Conservation (phyloP, 768 basidiomycete species). For the Kwoniella botswanensis region DNA sequence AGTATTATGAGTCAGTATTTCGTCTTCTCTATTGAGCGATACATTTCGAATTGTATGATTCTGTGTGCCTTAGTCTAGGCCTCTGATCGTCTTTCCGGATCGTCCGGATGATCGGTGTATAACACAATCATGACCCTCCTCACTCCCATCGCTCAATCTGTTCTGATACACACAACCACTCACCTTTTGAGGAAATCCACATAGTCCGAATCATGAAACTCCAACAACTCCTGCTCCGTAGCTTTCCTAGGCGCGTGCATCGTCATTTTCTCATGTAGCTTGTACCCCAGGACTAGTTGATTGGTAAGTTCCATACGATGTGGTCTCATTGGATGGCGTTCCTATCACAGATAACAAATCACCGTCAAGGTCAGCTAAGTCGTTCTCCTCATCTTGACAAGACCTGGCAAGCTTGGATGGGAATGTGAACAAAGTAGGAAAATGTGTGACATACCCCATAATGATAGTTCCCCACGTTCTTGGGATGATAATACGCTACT, state of each 20-base stretch:
- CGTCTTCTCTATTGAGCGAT: no score
- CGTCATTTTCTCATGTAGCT: conserved; percentile 92
- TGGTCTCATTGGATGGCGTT: conserved; percentile 98
- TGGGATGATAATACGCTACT: conserved; percentile 95
- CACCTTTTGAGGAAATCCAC: conserved; percentile 92
- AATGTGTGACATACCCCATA: conserved; percentile 74
- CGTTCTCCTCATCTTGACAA: neutral
- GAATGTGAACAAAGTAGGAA: no score
- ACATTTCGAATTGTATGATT: no score
- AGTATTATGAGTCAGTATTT: neutral
- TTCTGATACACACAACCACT: conserved; percentile 34
- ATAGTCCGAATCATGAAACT: conserved; percentile 93
- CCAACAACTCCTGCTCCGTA: conserved; percentile 83
- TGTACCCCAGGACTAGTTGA: conserved; percentile 92
- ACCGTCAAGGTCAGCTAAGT: neutral
- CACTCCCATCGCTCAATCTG: neutral
- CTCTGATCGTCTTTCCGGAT: no score
- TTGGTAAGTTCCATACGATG: conserved; percentile 95
- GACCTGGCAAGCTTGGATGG: no score
- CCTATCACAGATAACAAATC: conserved; percentile 62
- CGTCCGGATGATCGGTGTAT: neutral
- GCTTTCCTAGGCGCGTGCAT: conserved; percentile 88
- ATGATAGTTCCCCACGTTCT: conserved; percentile 91
- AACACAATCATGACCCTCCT: neutral
- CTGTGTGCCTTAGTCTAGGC: no score